phyloP scores from a whole-genome alignment of 768 basidiomycete species.

The Russula sp. region DNA sequence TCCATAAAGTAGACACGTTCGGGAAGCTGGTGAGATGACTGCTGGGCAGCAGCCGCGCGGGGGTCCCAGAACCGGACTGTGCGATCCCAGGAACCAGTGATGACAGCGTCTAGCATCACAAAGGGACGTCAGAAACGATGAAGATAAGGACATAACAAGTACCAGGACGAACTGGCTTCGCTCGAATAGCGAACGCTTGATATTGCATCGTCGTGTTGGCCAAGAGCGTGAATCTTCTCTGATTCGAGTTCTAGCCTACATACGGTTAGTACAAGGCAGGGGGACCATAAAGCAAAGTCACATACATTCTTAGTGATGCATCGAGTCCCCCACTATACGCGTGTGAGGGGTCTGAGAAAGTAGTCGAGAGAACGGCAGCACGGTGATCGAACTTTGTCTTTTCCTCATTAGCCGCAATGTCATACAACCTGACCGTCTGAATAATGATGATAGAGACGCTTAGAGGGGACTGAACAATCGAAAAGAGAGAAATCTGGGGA shows the following conservation, averaged over 20 bases:
- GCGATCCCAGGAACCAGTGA: slow-evolving; percentile 92
- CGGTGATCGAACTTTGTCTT: slow-evolving; percentile 84
- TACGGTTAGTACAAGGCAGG: not conserved
- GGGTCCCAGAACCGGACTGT: slow-evolving; percentile 87
- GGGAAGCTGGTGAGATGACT: slow-evolving; percentile 60
- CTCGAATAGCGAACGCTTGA: slow-evolving; percentile 68
- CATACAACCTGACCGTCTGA: slow-evolving; percentile 58
- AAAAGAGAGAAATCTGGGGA: slow-evolving; percentile 31
- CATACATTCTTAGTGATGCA: slow-evolving; percentile 75
- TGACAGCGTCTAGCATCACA: slow-evolving; percentile 48
- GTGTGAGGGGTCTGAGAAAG: slow-evolving; percentile 59
- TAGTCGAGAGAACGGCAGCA: slow-evolving; percentile 80
- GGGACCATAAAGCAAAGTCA: slow-evolving; percentile 20
- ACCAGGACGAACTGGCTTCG: slow-evolving; percentile 49
- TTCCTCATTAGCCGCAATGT: slow-evolving; percentile 51
- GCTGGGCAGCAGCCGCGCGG: slow-evolving; percentile 50
- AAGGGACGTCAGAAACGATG: not conserved
- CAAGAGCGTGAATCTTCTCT: slow-evolving; percentile 67
- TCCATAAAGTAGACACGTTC: slow-evolving; percentile 86
- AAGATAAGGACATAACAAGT: not conserved
- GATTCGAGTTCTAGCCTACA: slow-evolving; percentile 71
- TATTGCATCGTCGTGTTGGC: slow-evolving; percentile 76
- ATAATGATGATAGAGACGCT: slow-evolving; percentile 31
- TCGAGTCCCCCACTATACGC: slow-evolving; percentile 88
- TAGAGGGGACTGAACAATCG: slow-evolving; percentile 15